Evolutionary conservation across 106 monocot species (phyloP).

Genomic region (Iris macrosiphon): DNA sequence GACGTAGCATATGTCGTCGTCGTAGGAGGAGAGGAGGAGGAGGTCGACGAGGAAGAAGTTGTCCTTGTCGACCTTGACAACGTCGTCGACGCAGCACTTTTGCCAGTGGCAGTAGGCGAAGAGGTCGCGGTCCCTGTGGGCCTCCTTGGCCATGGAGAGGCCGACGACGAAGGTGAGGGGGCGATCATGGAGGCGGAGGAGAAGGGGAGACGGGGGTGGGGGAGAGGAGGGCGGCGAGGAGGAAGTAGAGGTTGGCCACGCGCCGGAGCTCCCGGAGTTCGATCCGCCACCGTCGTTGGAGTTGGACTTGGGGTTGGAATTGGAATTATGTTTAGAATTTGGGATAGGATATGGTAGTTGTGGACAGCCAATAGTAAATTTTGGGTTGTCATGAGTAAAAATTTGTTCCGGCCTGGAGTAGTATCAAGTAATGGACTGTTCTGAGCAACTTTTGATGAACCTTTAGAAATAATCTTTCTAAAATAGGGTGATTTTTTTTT

Average conservation of each 20-base stretch:
- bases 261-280: slow-evolving; percentile 64
- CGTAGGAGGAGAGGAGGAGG: slow-evolving; percentile 68
- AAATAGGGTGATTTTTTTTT: no score
- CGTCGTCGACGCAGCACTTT: slow-evolving; percentile 57
- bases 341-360: no score
- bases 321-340: no score
- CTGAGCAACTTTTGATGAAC: no score
- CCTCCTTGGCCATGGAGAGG: slow-evolving; percentile 76
- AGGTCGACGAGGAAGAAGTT: slow-evolving; percentile 74
- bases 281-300: slow-evolving; percentile 59
- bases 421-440: no score
- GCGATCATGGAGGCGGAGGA: slow-evolving; percentile 74
- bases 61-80: slow-evolving; percentile 73
- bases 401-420: no score
- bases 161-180: slow-evolving; percentile 73
- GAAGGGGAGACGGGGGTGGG: slow-evolving; percentile 64
- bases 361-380: no score
- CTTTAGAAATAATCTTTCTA: no score
- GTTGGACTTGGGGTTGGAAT: slow-evolving; percentile 73
- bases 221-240: slow-evolving; percentile 50
- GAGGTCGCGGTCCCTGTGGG: slow-evolving; percentile 43
- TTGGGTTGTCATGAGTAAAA: no score
- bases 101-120: slow-evolving; percentile 59
- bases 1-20: slow-evolving; percentile 67
- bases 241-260: slow-evolving; percentile 68